Evolutionary conservation across 306 rosid genomes (phyloP), one percentile per base, ranked within the genome.

Genomic region (Vigna angularis): DNA sequence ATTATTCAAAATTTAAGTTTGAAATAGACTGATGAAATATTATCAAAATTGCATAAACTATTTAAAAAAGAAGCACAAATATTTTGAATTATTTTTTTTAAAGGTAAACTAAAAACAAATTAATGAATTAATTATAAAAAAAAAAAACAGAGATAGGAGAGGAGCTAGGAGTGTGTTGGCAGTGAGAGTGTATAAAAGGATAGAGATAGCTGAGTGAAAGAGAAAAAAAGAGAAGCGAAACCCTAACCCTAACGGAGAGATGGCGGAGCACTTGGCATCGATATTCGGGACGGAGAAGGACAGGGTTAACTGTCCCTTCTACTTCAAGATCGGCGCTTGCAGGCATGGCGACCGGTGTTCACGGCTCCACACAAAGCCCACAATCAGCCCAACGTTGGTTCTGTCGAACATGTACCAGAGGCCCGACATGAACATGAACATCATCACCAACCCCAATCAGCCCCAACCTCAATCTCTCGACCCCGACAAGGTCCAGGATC

Each of bases 271-370:
- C 80, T 89, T 96, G 59, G 99, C 99, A 44, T 96, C 99, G 78
- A 96, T 96, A 17, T 96, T 96, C 85, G 98, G 99, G 3, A 96
- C 99, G 6, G 99, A 96, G 88, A 93, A 93, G 82, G 99, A 96
- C 81, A 78, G 99, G 63, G 99, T 96, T 12, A 93, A 93, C 91
- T 93, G 99, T 22, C 99, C 99, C 0, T 96, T 96, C 88, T 96
- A 96, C 92, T 93, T 96, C 85, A 96, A 93, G 99, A 96, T 93
- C 93, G 99, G 99, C 68, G 99, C 99, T 26, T 96, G 99, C 81
- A 77, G 99, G 42, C 99, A 96, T 17, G 99, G 99, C 4, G 99
- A 95, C 87, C 91, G 99, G 51, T 96, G 99, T 84, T 93, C 99
- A 1, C 74, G 99, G 50, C 99, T 96, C 9, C 99, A 96, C 86